Evolutionary conservation across 768 basidiomycete species (phyloP), one percentile per base, ranked within the genome.

Genomic region (Lactarius evosmus): DNA sequence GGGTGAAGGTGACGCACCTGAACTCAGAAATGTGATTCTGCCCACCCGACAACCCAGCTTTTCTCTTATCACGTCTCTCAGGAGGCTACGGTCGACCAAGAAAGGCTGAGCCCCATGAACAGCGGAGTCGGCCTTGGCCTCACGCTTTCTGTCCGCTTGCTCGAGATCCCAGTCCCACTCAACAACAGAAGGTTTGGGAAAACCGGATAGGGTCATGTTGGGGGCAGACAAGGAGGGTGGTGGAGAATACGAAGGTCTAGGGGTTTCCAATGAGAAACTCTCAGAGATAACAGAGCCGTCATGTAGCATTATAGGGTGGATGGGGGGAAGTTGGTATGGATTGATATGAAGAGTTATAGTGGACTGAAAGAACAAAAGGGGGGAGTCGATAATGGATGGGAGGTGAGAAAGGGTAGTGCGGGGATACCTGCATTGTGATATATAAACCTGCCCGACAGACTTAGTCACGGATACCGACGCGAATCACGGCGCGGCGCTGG

Each of bases 11-110:
- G 60, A 76, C 87, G 68, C 71, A 85, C 90, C 90, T 65, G 89
- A 84, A 70, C 85, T 90, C 29, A 94, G 74, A 70, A 92, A 94
- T 38, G 72, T 75, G 69, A 93, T 90, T 25, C 85, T 78, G 3
- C 82, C 88, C 17, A 92, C 89, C 27, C 86, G 83, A 16, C 79
- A 74, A 25, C 76, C 80, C 75, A 87, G 82, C 68, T 85, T 87
- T 70, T 91, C 88, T 53, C 84, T 79, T 8, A 93, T 85, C 49
- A 93, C 85, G 67, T 91, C 89, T 74, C 85, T 88, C 65, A 94
- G 77, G 25, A 91, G 78, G 60, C 80, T 80, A 60, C 91, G 76
- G 74, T 93, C 92, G 29, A 93, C 86, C 59, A 84, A 84, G 69
- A 93, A 91, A 27, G 88, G 88, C 6, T 79, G 80, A 11, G 80